Evolutionary conservation across 2,329 filamentous ascomycete species (phyloP).

Genomic region (Lachnum nothofagi): DNA sequence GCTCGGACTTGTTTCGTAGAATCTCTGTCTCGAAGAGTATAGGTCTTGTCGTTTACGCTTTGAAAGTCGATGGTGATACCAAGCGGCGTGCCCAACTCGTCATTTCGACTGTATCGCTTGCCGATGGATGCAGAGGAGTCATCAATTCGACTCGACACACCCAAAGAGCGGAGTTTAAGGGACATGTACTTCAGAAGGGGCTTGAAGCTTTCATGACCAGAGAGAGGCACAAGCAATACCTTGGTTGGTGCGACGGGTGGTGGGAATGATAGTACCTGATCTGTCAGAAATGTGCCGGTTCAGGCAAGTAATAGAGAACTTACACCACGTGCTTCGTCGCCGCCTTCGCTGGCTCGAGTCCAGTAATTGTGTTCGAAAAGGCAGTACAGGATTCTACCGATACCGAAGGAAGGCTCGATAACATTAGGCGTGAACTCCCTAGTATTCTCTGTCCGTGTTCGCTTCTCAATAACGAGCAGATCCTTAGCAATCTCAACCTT

Average conservation of each 20-base stretch:
- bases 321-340: conserved; percentile 81
- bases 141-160: conserved; percentile 80
- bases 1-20: conserved; percentile 86
- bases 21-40: conserved; percentile 87
- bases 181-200: conserved; percentile 71
- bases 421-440: conserved; percentile 93
- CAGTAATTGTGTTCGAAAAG: conserved; percentile 95
- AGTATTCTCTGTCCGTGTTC: conserved; percentile 74
- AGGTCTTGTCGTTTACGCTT: conserved; percentile 77
- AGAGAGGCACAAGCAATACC: conserved; percentile 86
- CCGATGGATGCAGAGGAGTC: conserved; percentile 88
- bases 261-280: conserved; percentile 68
- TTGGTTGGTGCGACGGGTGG: conserved; percentile 85
- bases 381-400: conserved; percentile 88
- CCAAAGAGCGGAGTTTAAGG: conserved; percentile 67
- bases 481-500: conserved; percentile 77
- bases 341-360: conserved; percentile 66
- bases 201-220: conserved; percentile 72
- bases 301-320: conserved; percentile 37
- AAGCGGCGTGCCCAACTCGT: conserved; percentile 90
- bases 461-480: conserved; percentile 76
- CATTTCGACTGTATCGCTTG: conserved; percentile 90
- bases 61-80: conserved; percentile 96
- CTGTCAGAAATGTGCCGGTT: conserved; percentile 5
- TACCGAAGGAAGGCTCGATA: conserved; percentile 96